Evolutionary conservation across 2,329 filamentous ascomycete species (phyloP).

Genomic region (Furcasterigmium sp.): DNA sequence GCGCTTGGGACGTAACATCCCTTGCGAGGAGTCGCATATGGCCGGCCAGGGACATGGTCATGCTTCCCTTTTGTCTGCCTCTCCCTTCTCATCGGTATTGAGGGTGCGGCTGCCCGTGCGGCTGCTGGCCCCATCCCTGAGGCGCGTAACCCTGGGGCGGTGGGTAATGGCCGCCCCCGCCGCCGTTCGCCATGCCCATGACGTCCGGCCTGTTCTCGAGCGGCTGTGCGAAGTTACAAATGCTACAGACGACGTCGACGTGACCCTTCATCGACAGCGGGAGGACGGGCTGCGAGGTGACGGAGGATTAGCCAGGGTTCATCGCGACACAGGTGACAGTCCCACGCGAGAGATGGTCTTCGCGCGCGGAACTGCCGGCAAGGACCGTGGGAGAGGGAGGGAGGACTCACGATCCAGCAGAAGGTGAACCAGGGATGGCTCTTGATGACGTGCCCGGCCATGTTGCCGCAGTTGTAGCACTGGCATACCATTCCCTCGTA

Average conservation of each 20-base stretch:
- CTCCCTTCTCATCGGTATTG: not conserved
- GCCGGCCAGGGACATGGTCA: no score
- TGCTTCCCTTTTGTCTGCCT: not conserved
- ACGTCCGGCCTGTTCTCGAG: conserved; percentile 53
- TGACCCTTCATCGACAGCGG: conserved; percentile 65
- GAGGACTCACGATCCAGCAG: conserved; percentile 60
- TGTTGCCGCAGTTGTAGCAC: conserved; percentile 64
- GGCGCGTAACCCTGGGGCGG: conserved; percentile 24
- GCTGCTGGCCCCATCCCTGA: conserved; percentile 24
- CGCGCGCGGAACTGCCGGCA: no score
- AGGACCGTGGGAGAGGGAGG: not conserved
- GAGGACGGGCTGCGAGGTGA: conserved; percentile 52
- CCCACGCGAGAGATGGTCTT: not conserved
- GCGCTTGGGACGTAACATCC: no score
- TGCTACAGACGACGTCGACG: conserved; percentile 65
- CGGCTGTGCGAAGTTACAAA: conserved; percentile 72
- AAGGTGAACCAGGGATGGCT: conserved; percentile 72
- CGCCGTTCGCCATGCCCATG: conserved; percentile 42
- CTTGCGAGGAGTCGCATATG: no score
- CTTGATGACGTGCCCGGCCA: conserved; percentile 55
- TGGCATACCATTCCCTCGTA: conserved; percentile 58
- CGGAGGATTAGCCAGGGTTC: not conserved
- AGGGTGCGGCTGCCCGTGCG: conserved; percentile 8
- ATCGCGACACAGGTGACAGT: not conserved
- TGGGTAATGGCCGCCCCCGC: conserved; percentile 24